A percentile compares a stretch with the other conserved stretches of the same genome.
phyloP scores from a whole-genome alignment of 2,329 filamentous ascomycete species.

The Sordariomycetes sp. region DNA sequence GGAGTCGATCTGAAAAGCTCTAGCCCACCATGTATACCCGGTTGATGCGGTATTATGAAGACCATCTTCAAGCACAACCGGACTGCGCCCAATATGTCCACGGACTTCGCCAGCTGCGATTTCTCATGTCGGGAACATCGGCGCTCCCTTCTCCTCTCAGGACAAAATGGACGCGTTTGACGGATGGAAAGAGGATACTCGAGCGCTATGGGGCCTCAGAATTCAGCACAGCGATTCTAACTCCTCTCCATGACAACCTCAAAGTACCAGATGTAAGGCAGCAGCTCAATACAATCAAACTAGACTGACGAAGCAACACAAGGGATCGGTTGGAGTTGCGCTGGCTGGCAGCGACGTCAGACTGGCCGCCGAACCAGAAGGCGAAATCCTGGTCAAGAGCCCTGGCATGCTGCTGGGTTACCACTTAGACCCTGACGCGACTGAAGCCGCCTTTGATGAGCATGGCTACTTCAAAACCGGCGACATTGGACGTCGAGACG shows the following conservation, averaged over 20 bases:
- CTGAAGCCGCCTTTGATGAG: background rate
- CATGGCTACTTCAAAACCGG: conserved; percentile 1
- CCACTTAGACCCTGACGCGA: background rate
- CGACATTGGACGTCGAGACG: background rate
- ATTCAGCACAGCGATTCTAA: conserved; percentile 1
- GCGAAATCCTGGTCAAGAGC: background rate
- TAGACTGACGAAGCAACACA: background rate
- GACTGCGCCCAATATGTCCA: background rate
- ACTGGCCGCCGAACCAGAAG: background rate
- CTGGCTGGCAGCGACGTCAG: background rate
- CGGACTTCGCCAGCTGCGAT: background rate
- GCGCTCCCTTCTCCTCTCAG: background rate
- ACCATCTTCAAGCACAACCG: background rate
- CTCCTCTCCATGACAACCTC: background rate
- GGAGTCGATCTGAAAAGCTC: background rate
- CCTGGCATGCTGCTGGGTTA: background rate
- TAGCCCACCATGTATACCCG: conserved; percentile 2
- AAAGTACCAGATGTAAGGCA: background rate
- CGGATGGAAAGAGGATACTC: background rate
- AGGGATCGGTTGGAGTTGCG: background rate
- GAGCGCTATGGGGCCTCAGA: conserved; percentile 1
- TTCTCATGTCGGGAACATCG: background rate
- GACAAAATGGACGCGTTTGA: background rate
- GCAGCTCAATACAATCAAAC: background rate
- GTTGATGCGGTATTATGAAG: conserved; percentile 3